These are phyloP conservation scores for Psophocarpus tetragonolobus DNA, from an alignment of 306 rosid species.

Conservation along the genomic window DNA sequence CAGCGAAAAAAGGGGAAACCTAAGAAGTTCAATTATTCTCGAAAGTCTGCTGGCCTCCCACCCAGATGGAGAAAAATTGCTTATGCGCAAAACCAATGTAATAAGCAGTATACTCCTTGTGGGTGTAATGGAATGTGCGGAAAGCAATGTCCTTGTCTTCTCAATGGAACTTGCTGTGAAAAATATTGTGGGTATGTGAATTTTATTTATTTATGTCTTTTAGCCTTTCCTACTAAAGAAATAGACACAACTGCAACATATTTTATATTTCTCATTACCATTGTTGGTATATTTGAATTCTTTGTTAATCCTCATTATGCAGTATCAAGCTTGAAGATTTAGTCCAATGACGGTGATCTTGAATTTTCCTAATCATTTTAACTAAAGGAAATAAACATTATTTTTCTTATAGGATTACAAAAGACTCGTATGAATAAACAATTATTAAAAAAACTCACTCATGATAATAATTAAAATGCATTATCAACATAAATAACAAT, in stretches of 20 bases:
- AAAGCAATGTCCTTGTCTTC: slow-evolving; percentile 73
- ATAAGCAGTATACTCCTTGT: slow-evolving; percentile 76
- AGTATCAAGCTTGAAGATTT: neutral
- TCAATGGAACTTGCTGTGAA: slow-evolving; percentile 75
- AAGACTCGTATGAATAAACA: neutral
- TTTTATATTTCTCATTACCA: slow-evolving; percentile 17
- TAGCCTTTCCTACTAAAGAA: neutral
- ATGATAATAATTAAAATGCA: neutral
- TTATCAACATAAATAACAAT: slow-evolving; percentile 12
- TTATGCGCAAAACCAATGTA: slow-evolving; percentile 50
- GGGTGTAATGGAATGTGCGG: slow-evolving; percentile 75
- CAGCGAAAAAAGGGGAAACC: slow-evolving; percentile 66
- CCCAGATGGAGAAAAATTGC: slow-evolving; percentile 69
- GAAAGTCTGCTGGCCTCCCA: slow-evolving; percentile 77
- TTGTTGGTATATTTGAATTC: neutral
- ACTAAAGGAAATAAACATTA: neutral
- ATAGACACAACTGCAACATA: neutral
- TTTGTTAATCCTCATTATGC: neutral
- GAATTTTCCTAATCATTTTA: neutral
- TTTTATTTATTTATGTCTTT: neutral
- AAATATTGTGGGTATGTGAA: slow-evolving; percentile 82
- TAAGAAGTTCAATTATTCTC: slow-evolving; percentile 60
- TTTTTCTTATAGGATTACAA: neutral
- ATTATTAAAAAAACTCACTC: neutral
- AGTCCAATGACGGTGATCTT: neutral